These are phyloP conservation scores for Hypoxylon sp. DNA, from an alignment of 2,329 filamentous ascomycete genomes.

Conservation along the genomic window DNA sequence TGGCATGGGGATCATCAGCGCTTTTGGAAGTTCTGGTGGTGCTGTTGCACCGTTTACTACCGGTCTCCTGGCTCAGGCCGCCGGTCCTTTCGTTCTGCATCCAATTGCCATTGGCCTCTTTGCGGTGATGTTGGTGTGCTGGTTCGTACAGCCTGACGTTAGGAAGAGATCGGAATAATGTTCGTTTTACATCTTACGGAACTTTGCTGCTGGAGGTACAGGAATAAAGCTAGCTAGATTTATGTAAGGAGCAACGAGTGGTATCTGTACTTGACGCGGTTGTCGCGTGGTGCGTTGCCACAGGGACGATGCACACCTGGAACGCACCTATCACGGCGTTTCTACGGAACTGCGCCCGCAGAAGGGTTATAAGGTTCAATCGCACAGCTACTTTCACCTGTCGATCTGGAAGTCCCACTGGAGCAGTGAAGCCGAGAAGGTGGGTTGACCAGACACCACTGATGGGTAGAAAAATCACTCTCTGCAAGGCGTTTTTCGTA, in stretches of 20 bases:
- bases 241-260: background rate
- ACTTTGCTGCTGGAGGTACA: background rate
- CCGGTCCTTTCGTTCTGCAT: conserved; percentile 73
- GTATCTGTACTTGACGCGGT: too few species aligned
- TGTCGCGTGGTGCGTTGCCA: background rate
- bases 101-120: conserved; percentile 77
- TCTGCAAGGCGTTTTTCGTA: background rate
- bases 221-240: too few species aligned
- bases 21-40: conserved; percentile 77
- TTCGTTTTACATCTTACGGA: too few species aligned
- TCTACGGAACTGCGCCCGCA: background rate
- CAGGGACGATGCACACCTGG: background rate
- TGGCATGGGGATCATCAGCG: conserved; percentile 75
- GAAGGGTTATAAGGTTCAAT: conserved; percentile 4
- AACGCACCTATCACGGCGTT: background rate
- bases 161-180: conserved; percentile 71
- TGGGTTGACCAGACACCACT: background rate
- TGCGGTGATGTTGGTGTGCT: conserved; percentile 73
- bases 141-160: conserved; percentile 69
- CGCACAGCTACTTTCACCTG: conserved; percentile 1
- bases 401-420: background rate
- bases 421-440: background rate
- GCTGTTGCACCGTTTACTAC: conserved; percentile 75
- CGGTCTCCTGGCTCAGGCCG: conserved; percentile 71
- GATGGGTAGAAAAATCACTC: background rate